Conservation (phyloP, 352 stramenopile species). For the Chrysophaeum taylorii region DNA sequence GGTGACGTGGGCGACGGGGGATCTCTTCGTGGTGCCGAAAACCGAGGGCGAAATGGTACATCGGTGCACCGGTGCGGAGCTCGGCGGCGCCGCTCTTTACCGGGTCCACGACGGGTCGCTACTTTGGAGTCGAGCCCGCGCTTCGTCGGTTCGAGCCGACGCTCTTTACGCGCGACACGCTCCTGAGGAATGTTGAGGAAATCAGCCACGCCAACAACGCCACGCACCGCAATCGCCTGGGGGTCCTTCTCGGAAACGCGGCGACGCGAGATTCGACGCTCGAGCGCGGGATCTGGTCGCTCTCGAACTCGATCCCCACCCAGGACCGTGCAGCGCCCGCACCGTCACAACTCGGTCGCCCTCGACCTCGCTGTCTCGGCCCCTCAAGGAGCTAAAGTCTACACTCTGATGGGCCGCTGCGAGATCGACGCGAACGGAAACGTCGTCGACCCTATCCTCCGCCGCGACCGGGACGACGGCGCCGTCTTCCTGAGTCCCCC, state of each 20-base stretch:
- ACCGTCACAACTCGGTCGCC: slow-evolving; percentile 36
- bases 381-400: slow-evolving; percentile 14
- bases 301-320: slow-evolving; percentile 30
- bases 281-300: slow-evolving; percentile 29
- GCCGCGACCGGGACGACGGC: slow-evolving; percentile 25
- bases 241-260: slow-evolving; percentile 29
- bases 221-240: slow-evolving; percentile 31
- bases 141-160: slow-evolving; percentile 25
- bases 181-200: slow-evolving; percentile 27
- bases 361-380: slow-evolving; percentile 33
- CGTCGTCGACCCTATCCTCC: slow-evolving; percentile 30
- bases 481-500: slow-evolving; percentile 33
- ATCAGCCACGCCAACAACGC: slow-evolving; percentile 26
- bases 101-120: slow-evolving; percentile 33
- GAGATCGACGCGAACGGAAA: slow-evolving; percentile 30
- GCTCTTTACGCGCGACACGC: slow-evolving; percentile 22
- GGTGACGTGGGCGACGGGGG: slow-evolving; percentile 25
- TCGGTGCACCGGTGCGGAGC: slow-evolving; percentile 11
- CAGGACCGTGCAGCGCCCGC: slow-evolving; percentile 26
- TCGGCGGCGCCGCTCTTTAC: slow-evolving; percentile 27
- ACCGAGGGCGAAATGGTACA: slow-evolving; percentile 17
- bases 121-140: slow-evolving; percentile 27
- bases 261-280: slow-evolving; percentile 25
- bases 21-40: slow-evolving; percentile 30
- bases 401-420: slow-evolving; percentile 34